Percentiles rank a stretch among this genome's conserved stretches.
Evolutionary conservation across 2,329 filamentous ascomycete species (phyloP).

Genomic region (Fusarium zealandicum): DNA sequence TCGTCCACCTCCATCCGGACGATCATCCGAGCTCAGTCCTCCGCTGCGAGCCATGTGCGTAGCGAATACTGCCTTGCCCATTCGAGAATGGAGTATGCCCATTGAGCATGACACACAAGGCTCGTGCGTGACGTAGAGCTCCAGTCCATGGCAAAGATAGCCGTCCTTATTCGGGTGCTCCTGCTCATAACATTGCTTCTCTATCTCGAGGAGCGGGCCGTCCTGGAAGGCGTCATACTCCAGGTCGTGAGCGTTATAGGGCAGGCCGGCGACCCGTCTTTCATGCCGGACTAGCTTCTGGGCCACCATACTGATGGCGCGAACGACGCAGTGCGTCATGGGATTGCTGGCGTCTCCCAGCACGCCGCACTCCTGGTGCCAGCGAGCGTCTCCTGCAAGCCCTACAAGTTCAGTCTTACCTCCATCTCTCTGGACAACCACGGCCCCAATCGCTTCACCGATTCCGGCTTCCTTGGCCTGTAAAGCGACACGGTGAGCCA

Average conservation of each 20-base stretch:
- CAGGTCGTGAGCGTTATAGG: conserved; percentile 50
- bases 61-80: conserved; percentile 84
- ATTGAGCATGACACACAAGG: conserved; percentile 97
- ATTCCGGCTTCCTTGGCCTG: conserved; percentile 64
- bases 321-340: conserved; percentile 79
- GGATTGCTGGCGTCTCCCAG: conserved; percentile 68
- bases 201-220: conserved; percentile 71
- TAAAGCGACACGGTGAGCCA: conserved; percentile 70
- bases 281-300: conserved; percentile 68
- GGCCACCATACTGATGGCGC: conserved; percentile 84
- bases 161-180: conserved; percentile 76
- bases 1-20: conserved; percentile 61
- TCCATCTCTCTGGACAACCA: conserved; percentile 72
- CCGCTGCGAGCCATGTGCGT: conserved; percentile 82
- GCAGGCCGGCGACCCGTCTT: conserved; percentile 49
- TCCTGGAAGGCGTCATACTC: conserved; percentile 72
- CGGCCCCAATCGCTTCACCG: conserved; percentile 76
- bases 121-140: conserved; percentile 94
- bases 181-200: conserved; percentile 67
- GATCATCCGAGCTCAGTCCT: conserved; percentile 80
- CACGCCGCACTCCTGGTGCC: conserved; percentile 60
- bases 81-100: conserved; percentile 93
- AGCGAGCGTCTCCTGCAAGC: conserved; percentile 79
- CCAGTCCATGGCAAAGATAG: conserved; percentile 92
- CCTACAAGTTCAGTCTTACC: conserved; percentile 67